Conservation (phyloP, 2,329 filamentous ascomycete genomes). For the Aspergillus sp. region DNA sequence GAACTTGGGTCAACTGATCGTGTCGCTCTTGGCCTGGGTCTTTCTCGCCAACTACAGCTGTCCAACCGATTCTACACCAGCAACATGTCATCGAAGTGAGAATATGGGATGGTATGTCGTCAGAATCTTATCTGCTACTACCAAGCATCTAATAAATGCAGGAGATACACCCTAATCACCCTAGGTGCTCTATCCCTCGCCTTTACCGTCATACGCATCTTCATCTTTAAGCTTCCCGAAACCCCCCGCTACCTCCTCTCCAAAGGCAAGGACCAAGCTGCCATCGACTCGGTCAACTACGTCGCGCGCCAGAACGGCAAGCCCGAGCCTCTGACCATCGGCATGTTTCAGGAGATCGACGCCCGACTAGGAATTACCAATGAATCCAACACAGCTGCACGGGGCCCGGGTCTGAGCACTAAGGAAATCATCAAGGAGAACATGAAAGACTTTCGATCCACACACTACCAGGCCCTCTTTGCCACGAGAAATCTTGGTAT, state of each 20-base stretch:
- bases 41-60: slow-evolving; percentile 34
- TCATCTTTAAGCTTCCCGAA: slow-evolving; percentile 33
- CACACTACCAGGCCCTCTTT: slow-evolving; percentile 33
- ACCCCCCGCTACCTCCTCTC: slow-evolving; percentile 34
- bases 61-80: slow-evolving; percentile 26
- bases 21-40: slow-evolving; percentile 33
- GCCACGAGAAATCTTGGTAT: slow-evolving; percentile 25
- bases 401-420: slow-evolving; percentile 20
- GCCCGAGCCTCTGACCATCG: slow-evolving; percentile 31
- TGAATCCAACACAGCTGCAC: background rate
- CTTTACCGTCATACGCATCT: slow-evolving; percentile 31
- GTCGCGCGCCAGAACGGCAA: slow-evolving; percentile 30
- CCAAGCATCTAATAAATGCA: background rate
- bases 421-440: slow-evolving; percentile 33
- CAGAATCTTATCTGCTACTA: background rate
- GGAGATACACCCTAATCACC: slow-evolving; percentile 32
- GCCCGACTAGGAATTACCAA: slow-evolving; percentile 14
- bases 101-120: slow-evolving; percentile 35
- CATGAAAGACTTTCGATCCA: slow-evolving; percentile 30
- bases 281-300: slow-evolving; percentile 52
- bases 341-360: slow-evolving; percentile 36
- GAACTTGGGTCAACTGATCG: slow-evolving; percentile 50
- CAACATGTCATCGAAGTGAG: slow-evolving; percentile 22
- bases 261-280: slow-evolving; percentile 46
- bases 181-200: slow-evolving; percentile 28